Evolutionary conservation across 2,329 filamentous ascomycete species (phyloP), one percentile per base, ranked within the genome.

Genomic region (Dactylellina leptospora): DNA sequence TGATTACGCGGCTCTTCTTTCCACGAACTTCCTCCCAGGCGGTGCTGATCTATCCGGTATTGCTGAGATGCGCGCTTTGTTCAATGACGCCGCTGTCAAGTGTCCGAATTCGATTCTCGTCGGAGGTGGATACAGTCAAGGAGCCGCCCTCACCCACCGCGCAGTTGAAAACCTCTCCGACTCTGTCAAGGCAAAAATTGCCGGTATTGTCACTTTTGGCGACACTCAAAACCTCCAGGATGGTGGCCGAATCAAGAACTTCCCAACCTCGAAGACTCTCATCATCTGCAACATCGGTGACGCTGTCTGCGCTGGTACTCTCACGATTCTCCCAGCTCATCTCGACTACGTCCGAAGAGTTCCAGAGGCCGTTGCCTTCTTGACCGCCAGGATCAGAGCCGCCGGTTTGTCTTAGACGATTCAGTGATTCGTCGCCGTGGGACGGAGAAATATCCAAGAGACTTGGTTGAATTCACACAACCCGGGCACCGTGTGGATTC

Each of bases 141-240:
- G 78, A 9, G 76, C 78, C 6, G 77, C 78, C 10, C 58, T 78
- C 33, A 75, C 75, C 1, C 77, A 78, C 44, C 75, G 75, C 30
- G 76, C 77, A 1, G 75, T 78, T 3, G 75, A 77, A 62, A 27
- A 75, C 20, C 76, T 79, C 44, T 51, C 48, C 10, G 8, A 42
- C 22, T 1, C 69, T 18, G 74, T 81, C 54, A 75, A 77, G 23
- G 73, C 79, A 27, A 78, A 81, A 77, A 77, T 82, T 64, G 79
- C 78, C 45, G 80, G 78, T 20, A 76, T 77, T 0, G 79, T 80
- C 9, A 77, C 81, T 23, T 81, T 80, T 42, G 81, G 81, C 0
- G 82, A 82, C 71, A 82, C 81, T 59, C 80, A 82, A 78, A 82
- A 82, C 75, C 72, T 77, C 50, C 81, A 82, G 75, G 81, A 82